Base-by-base conservation (phyloP, 2,329 filamentous ascomycete species). In the Pseudocercospora fuligena region DNA sequence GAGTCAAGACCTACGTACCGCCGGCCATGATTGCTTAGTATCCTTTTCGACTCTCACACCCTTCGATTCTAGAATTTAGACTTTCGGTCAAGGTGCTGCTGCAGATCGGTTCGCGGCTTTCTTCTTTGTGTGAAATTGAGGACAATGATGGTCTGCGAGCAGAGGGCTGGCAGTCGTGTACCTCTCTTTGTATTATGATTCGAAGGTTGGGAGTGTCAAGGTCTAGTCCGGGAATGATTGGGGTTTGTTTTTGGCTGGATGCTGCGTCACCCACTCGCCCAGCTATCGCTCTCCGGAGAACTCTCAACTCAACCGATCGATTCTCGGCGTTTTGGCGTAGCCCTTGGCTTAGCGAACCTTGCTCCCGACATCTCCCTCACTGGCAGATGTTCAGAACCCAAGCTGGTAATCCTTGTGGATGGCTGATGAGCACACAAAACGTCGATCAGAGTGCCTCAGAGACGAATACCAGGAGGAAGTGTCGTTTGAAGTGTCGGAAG, bases 31-130 rank as follows among this genome's bases (percentile, higher is more conserved):
- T 54, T 58, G 53, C 53, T n/a, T 19, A 14, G 54, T 27, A 25
- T 49, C 19, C 46, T 49, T 25, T n/a, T n/a, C 43, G 25, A 7
- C 56, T 19, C 31, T 33, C 31, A 33, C 31, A 33, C 31, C 33
- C 57, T 60, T 27, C 57, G 57, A 60, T 60, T 46, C 57, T 43
- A 14, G 23, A 31, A 61, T 49, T 49, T 61, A 61, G 59, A 33
- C 46, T 61, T 61, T 51, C 40, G 57, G 57, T 60, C 16, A 36
- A 36, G 33, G 14, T 51, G 19, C 47, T 49, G 46, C n/a, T 49
- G 46, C 46, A 58, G 54, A 33, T 21, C 54, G 33, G 33, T 43
- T 31, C 33, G 19, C 27, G 57, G 31, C 33, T 54, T 54, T 60
- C 56, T 59, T 59, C 27, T 31, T 31, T 60, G 57, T 59, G 56